Evolutionary conservation across 2,329 filamentous ascomycete genomes (phyloP), one percentile per base, ranked within the genome.

Genomic region (Fusarium oligoseptatum): DNA sequence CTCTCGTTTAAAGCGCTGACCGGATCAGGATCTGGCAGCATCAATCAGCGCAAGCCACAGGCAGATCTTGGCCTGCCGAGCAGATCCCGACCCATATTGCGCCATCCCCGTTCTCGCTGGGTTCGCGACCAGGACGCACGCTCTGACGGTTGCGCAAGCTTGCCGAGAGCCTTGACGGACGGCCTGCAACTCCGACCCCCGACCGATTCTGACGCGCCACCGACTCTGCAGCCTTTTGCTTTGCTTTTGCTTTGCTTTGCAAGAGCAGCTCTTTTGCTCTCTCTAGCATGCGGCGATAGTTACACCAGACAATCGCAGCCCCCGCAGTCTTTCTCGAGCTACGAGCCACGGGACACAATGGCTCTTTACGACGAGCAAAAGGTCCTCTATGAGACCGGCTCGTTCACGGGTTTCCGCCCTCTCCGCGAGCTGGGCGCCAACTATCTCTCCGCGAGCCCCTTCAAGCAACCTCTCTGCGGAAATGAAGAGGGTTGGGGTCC

Each of bases 401-500:
- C 91, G 68, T 89, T 92, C 79, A 87, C 89, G 17, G 91, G 91
- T 74, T 87, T 87, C 76, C 87, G 88, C 68, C 85, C 87, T 24
- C 74, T 85, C 55, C 82, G 84, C 67, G 81, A 86, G 73, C 85
- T 92, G 64, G 89, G 90, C 43, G 85, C 86, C 67, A 85, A 87
- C 71, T 94, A 94, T 83, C 88, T 94, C 71, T 87, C 83, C 70
- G 84, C 87, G n/a, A 83, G 84, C 34, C 71, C 82, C 34, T 85
- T 86, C 79, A 85, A 85, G 75, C 93, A 97, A 82, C 91, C 94
- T 67, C 87, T 98, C 83, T 98, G 96, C 85, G 91, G 93, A 82
- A 97, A 98, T 84, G 87, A 88, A 64, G 96, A 98, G 84, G 97
- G 97, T 79, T 99, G 97, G 97, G 97, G 97, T 1, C 97, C 97